A percentile compares a stretch with the other conserved stretches of the same genome.
Conservation (phyloP, 2,329 filamentous ascomycete species). For the Beauveria scarabaeidicola region DNA sequence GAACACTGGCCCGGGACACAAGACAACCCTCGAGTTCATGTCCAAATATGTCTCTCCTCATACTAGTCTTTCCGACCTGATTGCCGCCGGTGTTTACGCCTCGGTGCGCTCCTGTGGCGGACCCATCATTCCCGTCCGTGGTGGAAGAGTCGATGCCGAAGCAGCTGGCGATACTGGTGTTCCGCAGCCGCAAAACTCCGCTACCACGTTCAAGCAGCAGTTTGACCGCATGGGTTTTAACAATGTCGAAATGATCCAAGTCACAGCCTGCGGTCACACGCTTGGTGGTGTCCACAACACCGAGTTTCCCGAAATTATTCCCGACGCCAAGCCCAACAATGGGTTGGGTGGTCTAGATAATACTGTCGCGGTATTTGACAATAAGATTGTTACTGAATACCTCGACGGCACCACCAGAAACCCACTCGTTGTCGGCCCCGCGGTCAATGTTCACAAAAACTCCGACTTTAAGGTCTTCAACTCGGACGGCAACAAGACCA, state of each 20-base stretch:
- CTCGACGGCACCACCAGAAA: constrained; percentile 44
- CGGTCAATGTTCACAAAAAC: constrained; percentile 35
- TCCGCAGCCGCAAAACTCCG: constrained; percentile 48
- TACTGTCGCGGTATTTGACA: constrained; percentile 43
- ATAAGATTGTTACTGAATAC: constrained; percentile 49
- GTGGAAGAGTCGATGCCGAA: constrained; percentile 47
- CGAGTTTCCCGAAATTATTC: constrained; percentile 46
- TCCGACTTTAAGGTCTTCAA: constrained; percentile 50
- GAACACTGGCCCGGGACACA: constrained; percentile 48
- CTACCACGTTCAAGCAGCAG: constrained; percentile 42
- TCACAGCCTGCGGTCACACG: constrained; percentile 53
- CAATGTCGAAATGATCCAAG: constrained; percentile 48
- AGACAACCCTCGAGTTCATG: constrained; percentile 44
- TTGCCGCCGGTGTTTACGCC: constrained; percentile 50
- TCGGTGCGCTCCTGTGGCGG: constrained; percentile 52
- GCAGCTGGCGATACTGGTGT: constrained; percentile 39
- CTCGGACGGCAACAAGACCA: constrained; percentile 47
- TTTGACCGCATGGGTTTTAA: constrained; percentile 52
- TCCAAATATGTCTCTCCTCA: constrained; percentile 42
- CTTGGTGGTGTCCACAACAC: constrained; percentile 49
- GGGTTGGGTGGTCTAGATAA: constrained; percentile 40
- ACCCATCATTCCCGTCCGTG: constrained; percentile 42
- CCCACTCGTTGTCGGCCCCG: constrained; percentile 45
- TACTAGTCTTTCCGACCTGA: constrained; percentile 47
- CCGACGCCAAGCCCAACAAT: constrained; percentile 32